phyloP scores from a whole-genome alignment of 768 basidiomycete species.

The Pleurotus tuoliensis region DNA sequence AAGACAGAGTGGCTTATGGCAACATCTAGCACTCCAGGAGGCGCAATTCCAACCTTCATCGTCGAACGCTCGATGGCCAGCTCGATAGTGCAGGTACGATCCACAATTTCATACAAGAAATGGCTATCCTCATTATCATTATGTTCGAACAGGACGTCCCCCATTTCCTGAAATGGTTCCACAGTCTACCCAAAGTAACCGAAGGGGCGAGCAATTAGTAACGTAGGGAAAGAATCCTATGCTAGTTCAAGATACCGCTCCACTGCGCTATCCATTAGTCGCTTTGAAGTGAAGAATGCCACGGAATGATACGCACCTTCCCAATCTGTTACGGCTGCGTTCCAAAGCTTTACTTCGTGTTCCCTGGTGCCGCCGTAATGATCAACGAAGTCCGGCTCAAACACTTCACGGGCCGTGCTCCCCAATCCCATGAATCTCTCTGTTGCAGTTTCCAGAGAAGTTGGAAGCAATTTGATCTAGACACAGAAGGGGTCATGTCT shows the following conservation, averaged over 20 bases:
- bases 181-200: slow-evolving; percentile 21
- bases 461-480: slow-evolving; percentile 73
- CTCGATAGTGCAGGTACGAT: slow-evolving; percentile 56
- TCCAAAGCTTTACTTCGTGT: slow-evolving; percentile 85
- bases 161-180: slow-evolving; percentile 68
- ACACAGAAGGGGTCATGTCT: background rate
- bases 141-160: slow-evolving; percentile 55
- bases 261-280: slow-evolving; percentile 38
- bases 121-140: background rate
- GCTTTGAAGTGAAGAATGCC: slow-evolving; percentile 9
- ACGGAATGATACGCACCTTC: slow-evolving; percentile 56
- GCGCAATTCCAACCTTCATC: slow-evolving; percentile 62
- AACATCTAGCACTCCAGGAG: slow-evolving; percentile 68
- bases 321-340: slow-evolving; percentile 90
- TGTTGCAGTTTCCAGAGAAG: slow-evolving; percentile 77
- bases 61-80: slow-evolving; percentile 58
- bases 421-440: slow-evolving; percentile 69
- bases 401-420: slow-evolving; percentile 82
- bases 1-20: slow-evolving; percentile 79
- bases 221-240: slow-evolving; percentile 20
- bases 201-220: background rate
- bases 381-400: slow-evolving; percentile 89
- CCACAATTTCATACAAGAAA: background rate
- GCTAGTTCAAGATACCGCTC: slow-evolving; percentile 86
- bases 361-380: slow-evolving; percentile 95